Conservation (phyloP, 352 stramenopile genomes). For the Pythium periplocum region DNA sequence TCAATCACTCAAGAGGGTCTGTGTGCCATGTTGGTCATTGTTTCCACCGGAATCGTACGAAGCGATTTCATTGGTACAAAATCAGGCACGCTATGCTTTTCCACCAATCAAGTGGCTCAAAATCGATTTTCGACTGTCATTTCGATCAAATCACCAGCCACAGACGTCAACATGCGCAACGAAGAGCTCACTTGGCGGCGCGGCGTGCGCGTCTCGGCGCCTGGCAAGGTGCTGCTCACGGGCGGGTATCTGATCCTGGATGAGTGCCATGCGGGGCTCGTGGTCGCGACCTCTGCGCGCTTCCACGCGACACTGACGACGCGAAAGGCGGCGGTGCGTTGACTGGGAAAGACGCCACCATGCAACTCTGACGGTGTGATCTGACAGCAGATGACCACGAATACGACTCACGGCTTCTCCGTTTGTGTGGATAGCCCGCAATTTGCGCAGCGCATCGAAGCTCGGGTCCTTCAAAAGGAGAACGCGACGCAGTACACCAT, state of each 20-base stretch:
- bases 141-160: no score
- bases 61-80: no score
- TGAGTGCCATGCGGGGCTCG: slow-evolving; percentile 82
- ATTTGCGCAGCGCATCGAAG: slow-evolving; percentile 67
- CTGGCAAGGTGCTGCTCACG: slow-evolving; percentile 95
- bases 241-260: slow-evolving; percentile 96
- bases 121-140: no score
- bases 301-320: slow-evolving; percentile 88
- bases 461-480: slow-evolving; percentile 15
- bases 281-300: slow-evolving; percentile 88
- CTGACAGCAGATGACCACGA: neutral
- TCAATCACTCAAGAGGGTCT: no score
- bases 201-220: slow-evolving; percentile 82
- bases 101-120: no score
- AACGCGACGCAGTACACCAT: no score
- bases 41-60: no score
- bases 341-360: neutral
- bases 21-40: no score
- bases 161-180: no score
- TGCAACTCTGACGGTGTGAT: no score
- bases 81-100: no score
- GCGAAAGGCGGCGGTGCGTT: neutral
- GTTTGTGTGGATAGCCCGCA: slow-evolving; percentile 84
- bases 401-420: slow-evolving; percentile 11
- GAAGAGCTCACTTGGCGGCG: no score